Evolutionary conservation across 2,329 filamentous ascomycete genomes (phyloP).

Genomic region (Penicillium sp.): DNA sequence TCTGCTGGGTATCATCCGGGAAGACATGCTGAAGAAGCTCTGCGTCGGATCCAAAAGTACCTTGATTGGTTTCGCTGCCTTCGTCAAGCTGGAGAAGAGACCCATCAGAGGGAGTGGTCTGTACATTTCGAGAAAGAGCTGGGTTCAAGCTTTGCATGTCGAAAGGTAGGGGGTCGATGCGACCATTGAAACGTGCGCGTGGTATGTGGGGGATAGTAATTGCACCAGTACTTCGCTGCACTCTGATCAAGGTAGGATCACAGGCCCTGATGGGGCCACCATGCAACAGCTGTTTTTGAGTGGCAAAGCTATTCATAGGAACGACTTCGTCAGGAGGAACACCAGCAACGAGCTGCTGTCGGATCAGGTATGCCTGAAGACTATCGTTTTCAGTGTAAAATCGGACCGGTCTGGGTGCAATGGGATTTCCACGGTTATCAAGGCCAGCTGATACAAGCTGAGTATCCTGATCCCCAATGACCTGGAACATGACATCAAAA

Average conservation of each 20-base stretch:
- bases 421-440: background rate
- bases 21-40: background rate
- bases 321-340: conserved; percentile 25
- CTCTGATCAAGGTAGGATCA: background rate
- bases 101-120: background rate
- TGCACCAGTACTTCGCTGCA: background rate
- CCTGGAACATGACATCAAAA: background rate
- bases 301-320: conserved; percentile 44
- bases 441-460: background rate
- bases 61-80: background rate
- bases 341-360: conserved; percentile 31
- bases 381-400: background rate
- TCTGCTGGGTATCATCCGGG: background rate
- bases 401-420: background rate
- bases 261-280: background rate
- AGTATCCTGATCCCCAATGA: background rate
- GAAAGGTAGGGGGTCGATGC: background rate
- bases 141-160: background rate
- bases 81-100: background rate
- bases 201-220: background rate
- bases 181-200: background rate
- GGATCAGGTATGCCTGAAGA: conserved; percentile 29
- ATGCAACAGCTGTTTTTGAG: background rate
- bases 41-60: background rate
- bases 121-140: background rate